phyloP scores from a whole-genome alignment of 768 basidiomycete species.

The Lentinula lateritia region DNA sequence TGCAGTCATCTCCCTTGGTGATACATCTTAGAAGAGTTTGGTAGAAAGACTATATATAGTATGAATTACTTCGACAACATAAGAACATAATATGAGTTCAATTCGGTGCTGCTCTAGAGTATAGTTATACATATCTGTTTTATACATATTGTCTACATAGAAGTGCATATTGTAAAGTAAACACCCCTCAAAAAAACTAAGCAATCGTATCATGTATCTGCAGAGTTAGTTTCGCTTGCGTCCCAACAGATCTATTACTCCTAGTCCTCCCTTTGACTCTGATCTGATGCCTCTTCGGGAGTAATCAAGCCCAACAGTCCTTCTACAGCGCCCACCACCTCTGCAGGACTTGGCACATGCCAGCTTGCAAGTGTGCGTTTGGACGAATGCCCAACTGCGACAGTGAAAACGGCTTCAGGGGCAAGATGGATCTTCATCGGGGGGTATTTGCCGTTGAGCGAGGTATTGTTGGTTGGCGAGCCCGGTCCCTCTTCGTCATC shows the following conservation, averaged over 20 bases:
- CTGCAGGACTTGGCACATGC: conserved; percentile 87
- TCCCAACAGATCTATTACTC: background rate
- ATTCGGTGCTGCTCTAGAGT: no score
- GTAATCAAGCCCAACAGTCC: conserved; percentile 64
- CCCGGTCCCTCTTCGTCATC: conserved; percentile 17
- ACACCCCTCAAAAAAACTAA: no score
- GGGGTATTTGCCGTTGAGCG: conserved; percentile 11
- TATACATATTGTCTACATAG: no score
- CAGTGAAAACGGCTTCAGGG: conserved; percentile 79
- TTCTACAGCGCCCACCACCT: conserved; percentile 56
- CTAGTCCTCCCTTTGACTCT: background rate
- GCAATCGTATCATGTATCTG: background rate
- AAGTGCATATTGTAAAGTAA: no score
- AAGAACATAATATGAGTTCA: no score
- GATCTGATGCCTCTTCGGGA: conserved; percentile 6
- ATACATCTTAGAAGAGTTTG: no score
- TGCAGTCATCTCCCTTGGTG: no score
- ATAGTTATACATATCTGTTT: no score
- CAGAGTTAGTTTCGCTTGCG: background rate
- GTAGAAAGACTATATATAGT: no score
- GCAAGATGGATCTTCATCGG: conserved; percentile 58
- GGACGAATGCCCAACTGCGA: conserved; percentile 85
- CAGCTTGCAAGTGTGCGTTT: conserved; percentile 89
- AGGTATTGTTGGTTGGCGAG: background rate
- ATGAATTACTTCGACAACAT: no score